Base-by-base conservation (phyloP, 352 stramenopile species). In the Phytophthora cactorum region DNA sequence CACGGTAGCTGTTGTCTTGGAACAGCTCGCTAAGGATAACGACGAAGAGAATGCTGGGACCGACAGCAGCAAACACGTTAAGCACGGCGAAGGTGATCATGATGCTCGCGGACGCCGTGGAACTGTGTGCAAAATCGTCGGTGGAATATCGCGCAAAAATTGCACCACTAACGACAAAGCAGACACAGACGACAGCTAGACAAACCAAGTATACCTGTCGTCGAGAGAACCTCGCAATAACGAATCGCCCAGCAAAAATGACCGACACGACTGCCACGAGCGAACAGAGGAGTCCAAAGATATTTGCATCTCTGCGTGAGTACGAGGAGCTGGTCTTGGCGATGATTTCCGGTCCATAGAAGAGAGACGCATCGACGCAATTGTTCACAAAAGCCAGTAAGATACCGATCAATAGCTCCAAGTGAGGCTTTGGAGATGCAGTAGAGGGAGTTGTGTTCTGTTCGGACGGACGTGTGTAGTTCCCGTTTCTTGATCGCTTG, bases 21-120 rank as follows among this genome's bases (percentile, higher is more conserved):
- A 96, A 96, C 34, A 96, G 74, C 62, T 96, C 88, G 44, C 81
- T 93, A 27, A 96, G 72, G 65, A 96, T 94, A 2, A 96, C 83
- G 44, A 96, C 80, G 29, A 96, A 96, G 14, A 94, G 75, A 53
- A 92, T 84, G 61, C 83, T 92, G 34, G 88, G 84, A 2, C 88
- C 88, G 29, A 93, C 78, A 4, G 86, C 84, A 25, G 85, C 79
- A 46, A 91, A 90, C 32, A 94, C 66, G 56, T 93, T 92, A 47
- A 96, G 82, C 32, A 92, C 51, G 1, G 75, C 79, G 44, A 96
- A 91, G 34, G 80, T 88, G 32, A 61, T 52, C 72, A 94, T 84
- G 55, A 94, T 73, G 54, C 81, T 84, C 14, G 64, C 59, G 1
- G 85, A 86, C 29, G 79, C 82, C 7, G 68, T 38, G 1, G 72